Evolutionary conservation across 805 yeast species (phyloP), one percentile per base, ranked within the genome.

Genomic region (Dipodascus geniculatus): DNA sequence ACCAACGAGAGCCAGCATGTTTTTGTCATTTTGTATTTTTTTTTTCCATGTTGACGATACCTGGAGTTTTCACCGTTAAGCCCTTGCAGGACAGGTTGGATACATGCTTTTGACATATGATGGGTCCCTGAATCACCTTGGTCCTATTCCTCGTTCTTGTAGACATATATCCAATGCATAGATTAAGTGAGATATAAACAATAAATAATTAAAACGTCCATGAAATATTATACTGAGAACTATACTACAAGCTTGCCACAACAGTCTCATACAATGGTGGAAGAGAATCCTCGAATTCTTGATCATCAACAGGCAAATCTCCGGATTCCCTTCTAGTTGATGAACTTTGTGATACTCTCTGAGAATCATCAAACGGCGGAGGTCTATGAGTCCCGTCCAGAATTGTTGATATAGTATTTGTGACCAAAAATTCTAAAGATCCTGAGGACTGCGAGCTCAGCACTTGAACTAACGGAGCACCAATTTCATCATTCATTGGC

Each of bases 311-410:
- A 38, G n/a, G n/a, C n/a, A n/a, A n/a, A n/a, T n/a, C n/a, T n/a
- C n/a, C n/a, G n/a, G n/a, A n/a, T n/a, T n/a, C n/a, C n/a, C n/a
- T n/a, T n/a, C n/a, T n/a, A n/a, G n/a, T n/a, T n/a, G n/a, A n/a
- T n/a, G n/a, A n/a, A n/a, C n/a, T n/a, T n/a, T n/a, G n/a, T n/a
- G n/a, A n/a, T n/a, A n/a, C n/a, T n/a, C n/a, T 28, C 11, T 47
- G 49, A 8, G 49, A 47, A 47, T 47, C 49, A 14, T 47, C 49
- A 22, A 47, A 47, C 4, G 49, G n/a, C 4, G 31, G 49, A 23
- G n/a, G n/a, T n/a, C n/a, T n/a, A n/a, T n/a, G n/a, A n/a, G n/a
- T n/a, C n/a, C n/a, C n/a, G n/a, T n/a, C n/a, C n/a, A n/a, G n/a
- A n/a, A n/a, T n/a, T n/a, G n/a, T n/a, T n/a, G n/a, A n/a, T n/a